Evolutionary conservation across 2,329 filamentous ascomycete species (phyloP).

Genomic region (Paecilomyces sp.): DNA sequence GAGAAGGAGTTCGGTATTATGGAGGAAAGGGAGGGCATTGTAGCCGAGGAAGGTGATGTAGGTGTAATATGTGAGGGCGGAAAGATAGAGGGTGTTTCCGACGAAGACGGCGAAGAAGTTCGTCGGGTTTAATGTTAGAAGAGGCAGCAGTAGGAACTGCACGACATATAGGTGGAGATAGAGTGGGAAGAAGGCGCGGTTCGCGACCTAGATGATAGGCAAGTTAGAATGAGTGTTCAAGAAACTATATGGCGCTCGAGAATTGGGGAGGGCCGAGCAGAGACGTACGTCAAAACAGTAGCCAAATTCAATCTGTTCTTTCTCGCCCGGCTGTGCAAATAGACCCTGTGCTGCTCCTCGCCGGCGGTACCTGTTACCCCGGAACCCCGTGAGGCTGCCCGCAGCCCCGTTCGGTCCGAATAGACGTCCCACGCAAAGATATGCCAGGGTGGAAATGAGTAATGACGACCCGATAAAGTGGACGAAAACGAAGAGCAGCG

Average conservation of each 20-base stretch:
- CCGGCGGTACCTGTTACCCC: constrained; percentile 40
- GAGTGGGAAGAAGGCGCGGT: constrained; percentile 60
- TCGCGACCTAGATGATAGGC: constrained; percentile 44
- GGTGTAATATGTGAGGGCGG: constrained; percentile 59
- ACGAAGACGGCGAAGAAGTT: constrained; percentile 47
- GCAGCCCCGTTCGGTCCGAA: constrained; percentile 49
- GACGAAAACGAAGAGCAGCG: constrained; percentile 43
- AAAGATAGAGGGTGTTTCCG: constrained; percentile 60
- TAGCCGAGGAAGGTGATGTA: constrained; percentile 64
- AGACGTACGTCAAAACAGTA: constrained; percentile 60
- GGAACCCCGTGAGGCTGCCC: constrained; percentile 38
- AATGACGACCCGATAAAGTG: constrained; percentile 58
- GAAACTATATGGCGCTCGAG: background rate
- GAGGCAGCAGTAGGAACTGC: constrained; percentile 60
- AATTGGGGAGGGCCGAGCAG: background rate
- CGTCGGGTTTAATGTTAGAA: constrained; percentile 38
- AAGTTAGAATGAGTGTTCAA: background rate
- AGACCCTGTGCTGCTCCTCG: constrained; percentile 47
- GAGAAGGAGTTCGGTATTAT: constrained; percentile 60
- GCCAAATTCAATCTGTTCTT: constrained; percentile 60
- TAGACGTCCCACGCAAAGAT: constrained; percentile 56
- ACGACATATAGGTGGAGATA: constrained; percentile 62
- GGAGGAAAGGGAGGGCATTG: constrained; percentile 60
- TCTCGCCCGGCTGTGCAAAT: constrained; percentile 49
- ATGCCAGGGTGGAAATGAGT: constrained; percentile 54